Conservation (phyloP, 2,329 filamentous ascomycete species). For the Pochonia chlamydosporia region DNA sequence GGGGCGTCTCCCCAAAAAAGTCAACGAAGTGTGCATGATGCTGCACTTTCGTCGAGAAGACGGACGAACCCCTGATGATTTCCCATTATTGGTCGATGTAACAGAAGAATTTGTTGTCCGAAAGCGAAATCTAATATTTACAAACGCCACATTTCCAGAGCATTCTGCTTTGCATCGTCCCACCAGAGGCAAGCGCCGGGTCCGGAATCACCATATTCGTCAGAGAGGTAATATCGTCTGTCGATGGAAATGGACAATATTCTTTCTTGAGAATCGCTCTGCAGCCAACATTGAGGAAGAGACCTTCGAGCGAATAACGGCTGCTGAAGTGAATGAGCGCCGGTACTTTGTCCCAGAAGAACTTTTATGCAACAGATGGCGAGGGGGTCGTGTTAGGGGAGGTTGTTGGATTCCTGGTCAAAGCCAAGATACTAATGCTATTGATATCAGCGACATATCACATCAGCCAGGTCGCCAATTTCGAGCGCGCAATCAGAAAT, state of each 20-base stretch:
- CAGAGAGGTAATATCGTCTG: conserved; percentile 23
- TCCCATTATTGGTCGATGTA: conserved; percentile 39
- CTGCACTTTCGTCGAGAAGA: conserved; percentile 30
- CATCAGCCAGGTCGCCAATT: no score
- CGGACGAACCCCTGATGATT: conserved; percentile 15
- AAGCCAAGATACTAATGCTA: background rate
- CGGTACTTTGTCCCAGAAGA: conserved; percentile 25
- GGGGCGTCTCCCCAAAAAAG: conserved; percentile 31
- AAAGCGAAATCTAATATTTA: conserved; percentile 41
- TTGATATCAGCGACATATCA: background rate
- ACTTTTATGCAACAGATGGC: conserved; percentile 26
- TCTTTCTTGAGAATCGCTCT: conserved; percentile 17
- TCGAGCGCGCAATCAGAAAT: conserved; percentile 35
- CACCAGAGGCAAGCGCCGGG: background rate
- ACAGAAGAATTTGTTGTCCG: conserved; percentile 28
- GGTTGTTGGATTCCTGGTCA: conserved; percentile 21
- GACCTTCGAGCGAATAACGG: conserved; percentile 25
- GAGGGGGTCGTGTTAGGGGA: conserved; percentile 21
- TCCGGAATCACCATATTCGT: background rate
- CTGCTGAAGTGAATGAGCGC: conserved; percentile 22
- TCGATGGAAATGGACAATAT: conserved; percentile 38
- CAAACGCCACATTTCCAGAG: conserved; percentile 46
- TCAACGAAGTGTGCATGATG: conserved; percentile 38
- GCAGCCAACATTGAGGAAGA: conserved; percentile 27
- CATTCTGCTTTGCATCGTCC: conserved; percentile 19